Base-by-base conservation (phyloP, 305 asterid species). In the Coffea humblotiana region DNA sequence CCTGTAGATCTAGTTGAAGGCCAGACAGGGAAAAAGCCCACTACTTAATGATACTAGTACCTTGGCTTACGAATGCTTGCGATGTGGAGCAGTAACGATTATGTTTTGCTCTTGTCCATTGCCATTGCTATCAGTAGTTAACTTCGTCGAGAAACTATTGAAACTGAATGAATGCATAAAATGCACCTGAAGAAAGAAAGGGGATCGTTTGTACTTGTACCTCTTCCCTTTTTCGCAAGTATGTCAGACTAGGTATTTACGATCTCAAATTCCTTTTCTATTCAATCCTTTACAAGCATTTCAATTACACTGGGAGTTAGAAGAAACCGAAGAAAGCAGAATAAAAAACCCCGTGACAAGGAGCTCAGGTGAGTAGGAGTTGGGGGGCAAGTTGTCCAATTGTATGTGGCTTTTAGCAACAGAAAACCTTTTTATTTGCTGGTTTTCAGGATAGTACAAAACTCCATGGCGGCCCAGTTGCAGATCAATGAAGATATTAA, bases 1-100 rank as follows among this genome's bases (percentile, higher is more conserved):
- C 63, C 63, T 40, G 52, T 49, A 63, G 51, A 74, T 75, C 79
- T 45, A 49, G 35, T 52, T 66, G 61, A 37, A 67, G 27, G 71
- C 71, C 67, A 15, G 43, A 52, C 61, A 27, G 3, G 49, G 45
- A 54, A 63, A 66, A 54, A 3, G 66, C 43, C 56, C 25, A 27
- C 14, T 80, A 7, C 76, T 66, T 75, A 48, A 64, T 64, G 71
- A 52, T 51, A 49, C 68, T 35, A 25, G 23, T 54, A 25, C 76
- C 54, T 29, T 32, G 76, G 23, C 69, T 74, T 37, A 23, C 29
- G 32, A 61, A 61, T 61, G 66, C 66, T n/a, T 61, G 32, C 13
- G 9, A 61, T 61, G 18, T 12, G 37, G 66, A 47, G 32, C 60
- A 49, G 40, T 67, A 78, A 72, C 73, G 14, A 47, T 75, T 49